phyloP scores from a whole-genome alignment of 2,329 filamentous ascomycete species.

The Penicillium sp. region DNA sequence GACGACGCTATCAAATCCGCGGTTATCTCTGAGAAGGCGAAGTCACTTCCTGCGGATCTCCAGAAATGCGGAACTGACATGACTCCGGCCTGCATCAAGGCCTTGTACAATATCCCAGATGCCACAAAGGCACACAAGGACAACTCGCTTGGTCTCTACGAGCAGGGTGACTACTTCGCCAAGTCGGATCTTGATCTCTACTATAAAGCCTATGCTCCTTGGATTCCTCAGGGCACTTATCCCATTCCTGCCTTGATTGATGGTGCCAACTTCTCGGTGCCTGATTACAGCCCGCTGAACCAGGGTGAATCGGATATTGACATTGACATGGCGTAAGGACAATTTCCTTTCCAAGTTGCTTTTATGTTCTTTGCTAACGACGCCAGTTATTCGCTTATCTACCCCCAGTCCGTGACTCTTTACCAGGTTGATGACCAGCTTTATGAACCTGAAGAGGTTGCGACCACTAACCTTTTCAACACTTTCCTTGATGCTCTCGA shows the following conservation, averaged over 20 bases:
- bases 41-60: conserved; percentile 29
- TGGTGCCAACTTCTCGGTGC: conserved; percentile 42
- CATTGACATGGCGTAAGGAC: conserved; percentile 51
- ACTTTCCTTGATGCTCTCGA: conserved; percentile 55
- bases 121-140: conserved; percentile 39
- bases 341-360: background rate
- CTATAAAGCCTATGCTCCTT: conserved; percentile 46
- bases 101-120: conserved; percentile 48
- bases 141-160: conserved; percentile 55
- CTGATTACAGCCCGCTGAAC: conserved; percentile 33
- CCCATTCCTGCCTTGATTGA: conserved; percentile 51
- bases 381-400: conserved; percentile 46
- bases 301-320: conserved; percentile 55
- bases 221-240: conserved; percentile 43
- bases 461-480: conserved; percentile 39
- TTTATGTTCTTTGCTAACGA: background rate
- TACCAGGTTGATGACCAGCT: conserved; percentile 52
- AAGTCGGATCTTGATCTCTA: conserved; percentile 51
- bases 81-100: conserved; percentile 56
- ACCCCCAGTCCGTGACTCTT: conserved; percentile 52
- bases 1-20: background rate
- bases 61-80: conserved; percentile 54
- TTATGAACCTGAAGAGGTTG: conserved; percentile 37
- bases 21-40: conserved; percentile 15
- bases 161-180: conserved; percentile 54